Conservation (phyloP, 2,329 filamentous ascomycete genomes). For the Annulohypoxylon truncatum region DNA sequence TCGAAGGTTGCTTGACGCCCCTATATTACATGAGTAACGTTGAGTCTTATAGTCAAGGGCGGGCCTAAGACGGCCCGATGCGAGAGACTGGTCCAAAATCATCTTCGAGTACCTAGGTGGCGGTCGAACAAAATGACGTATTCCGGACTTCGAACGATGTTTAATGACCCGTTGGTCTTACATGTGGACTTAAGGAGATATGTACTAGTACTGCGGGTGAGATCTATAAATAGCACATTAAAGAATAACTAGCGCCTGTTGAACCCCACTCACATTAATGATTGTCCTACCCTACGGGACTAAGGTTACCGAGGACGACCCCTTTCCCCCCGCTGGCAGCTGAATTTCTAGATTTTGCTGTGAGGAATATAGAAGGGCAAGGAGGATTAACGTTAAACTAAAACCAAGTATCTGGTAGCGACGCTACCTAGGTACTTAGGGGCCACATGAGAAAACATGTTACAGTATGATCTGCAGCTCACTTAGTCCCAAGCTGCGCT, state of each 20-base stretch:
- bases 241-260: constrained; percentile 20
- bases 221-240: constrained; percentile 36
- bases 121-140: constrained; percentile 18
- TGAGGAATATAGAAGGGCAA: background rate
- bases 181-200: background rate
- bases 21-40: constrained; percentile 17
- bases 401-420: background rate
- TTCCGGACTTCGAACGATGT: background rate
- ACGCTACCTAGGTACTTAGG: constrained; percentile 10
- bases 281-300: constrained; percentile 13
- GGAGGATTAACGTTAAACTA: background rate
- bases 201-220: background rate
- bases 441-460: constrained; percentile 22
- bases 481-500: background rate
- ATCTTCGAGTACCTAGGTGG: background rate
- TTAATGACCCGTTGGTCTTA: constrained; percentile 1
- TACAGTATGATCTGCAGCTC: constrained; percentile 8
- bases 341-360: constrained; percentile 11
- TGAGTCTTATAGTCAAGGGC: background rate
- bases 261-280: constrained; percentile 25
- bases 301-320: constrained; percentile 13
- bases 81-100: background rate
- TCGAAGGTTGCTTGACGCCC: background rate
- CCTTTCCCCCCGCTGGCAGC: constrained; percentile 24
- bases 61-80: constrained; percentile 24